These are phyloP conservation scores for Iodosphaeria phyllophila DNA, from an alignment of 2,329 filamentous ascomycete species.

Conservation along the genomic window DNA sequence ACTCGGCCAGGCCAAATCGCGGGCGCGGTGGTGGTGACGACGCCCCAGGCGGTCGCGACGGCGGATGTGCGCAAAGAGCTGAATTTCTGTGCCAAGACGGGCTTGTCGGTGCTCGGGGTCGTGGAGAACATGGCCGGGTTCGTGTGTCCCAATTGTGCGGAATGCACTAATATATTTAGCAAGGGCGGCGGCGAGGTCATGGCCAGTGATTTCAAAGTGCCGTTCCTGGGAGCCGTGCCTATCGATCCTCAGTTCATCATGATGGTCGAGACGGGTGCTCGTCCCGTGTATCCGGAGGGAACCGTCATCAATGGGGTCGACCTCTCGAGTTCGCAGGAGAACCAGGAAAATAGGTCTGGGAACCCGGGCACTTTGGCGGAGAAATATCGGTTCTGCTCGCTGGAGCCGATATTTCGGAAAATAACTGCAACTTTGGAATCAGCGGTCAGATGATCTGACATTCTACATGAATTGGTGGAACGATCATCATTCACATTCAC, in stretches of 20 bases:
- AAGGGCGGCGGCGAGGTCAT: conserved; percentile 80
- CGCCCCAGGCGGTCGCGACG: conserved; percentile 83
- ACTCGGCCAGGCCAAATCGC: conserved; percentile 50
- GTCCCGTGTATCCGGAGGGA: conserved; percentile 50
- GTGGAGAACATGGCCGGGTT: conserved; percentile 95
- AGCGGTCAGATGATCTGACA: conserved; percentile 14
- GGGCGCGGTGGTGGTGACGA: conserved; percentile 88
- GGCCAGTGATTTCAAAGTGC: conserved; percentile 69
- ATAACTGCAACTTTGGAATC: conserved; percentile 37
- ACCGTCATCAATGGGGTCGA: conserved; percentile 41
- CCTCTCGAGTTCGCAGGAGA: conserved; percentile 20
- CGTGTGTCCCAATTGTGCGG: conserved; percentile 61
- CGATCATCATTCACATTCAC: too few species aligned
- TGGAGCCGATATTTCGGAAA: conserved; percentile 47
- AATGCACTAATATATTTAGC: conserved; percentile 87
- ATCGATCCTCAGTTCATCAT: conserved; percentile 86
- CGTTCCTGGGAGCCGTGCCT: conserved; percentile 71
- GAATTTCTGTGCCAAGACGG: conserved; percentile 79
- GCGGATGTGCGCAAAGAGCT: conserved; percentile 89
- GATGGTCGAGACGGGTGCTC: conserved; percentile 56
- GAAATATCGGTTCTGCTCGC: conserved; percentile 55
- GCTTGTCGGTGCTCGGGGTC: conserved; percentile 65
- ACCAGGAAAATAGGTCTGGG: conserved; percentile 9
- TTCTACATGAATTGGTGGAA: too few species aligned
- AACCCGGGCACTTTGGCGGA: conserved; percentile 31